Evolutionary conservation across 2,329 filamentous ascomycete species (phyloP).

Genomic region (Camptophora hylomeconis): DNA sequence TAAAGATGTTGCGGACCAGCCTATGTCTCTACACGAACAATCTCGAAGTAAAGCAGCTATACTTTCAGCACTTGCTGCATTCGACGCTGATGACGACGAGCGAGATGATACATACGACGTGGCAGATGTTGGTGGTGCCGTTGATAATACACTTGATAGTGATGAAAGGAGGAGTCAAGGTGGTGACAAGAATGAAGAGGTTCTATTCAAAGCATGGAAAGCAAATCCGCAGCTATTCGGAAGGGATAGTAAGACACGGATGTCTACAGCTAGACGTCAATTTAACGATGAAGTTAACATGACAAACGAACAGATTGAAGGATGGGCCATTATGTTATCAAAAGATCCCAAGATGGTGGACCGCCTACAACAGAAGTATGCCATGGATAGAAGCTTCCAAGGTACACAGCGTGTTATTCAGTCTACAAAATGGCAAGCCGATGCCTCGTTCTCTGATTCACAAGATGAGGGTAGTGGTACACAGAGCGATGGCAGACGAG

Average conservation of each 20-base stretch:
- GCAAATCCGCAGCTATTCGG: constrained; percentile 52
- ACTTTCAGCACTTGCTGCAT: constrained; percentile 71
- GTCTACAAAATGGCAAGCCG: constrained; percentile 13
- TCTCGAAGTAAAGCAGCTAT: constrained; percentile 74
- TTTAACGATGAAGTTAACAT: constrained; percentile 68
- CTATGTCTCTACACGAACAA: constrained; percentile 28
- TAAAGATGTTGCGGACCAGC: constrained; percentile 11
- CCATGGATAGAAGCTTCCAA: constrained; percentile 4
- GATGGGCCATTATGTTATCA: constrained; percentile 78
- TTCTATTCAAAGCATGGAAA: constrained; percentile 61
- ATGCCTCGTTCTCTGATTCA: constrained; percentile 11
- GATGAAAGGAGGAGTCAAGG: constrained; percentile 10
- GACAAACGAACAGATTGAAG: constrained; percentile 89
- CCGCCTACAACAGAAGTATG: constrained; percentile 55
- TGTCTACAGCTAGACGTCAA: constrained; percentile 46
- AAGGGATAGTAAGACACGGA: constrained; percentile 57
- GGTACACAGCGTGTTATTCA: constrained; percentile 13
- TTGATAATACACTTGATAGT: constrained; percentile 44
- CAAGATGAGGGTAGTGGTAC: constrained; percentile 7
- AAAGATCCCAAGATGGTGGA: constrained; percentile 57
- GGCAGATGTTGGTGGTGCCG: constrained; percentile 78
- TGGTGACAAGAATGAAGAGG: constrained; percentile 43
- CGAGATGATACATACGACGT: constrained; percentile 93
- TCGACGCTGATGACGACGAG: constrained; percentile 92
- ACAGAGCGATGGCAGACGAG: constrained; percentile 3